Evolutionary conservation across 2,329 filamentous ascomycete species (phyloP), one percentile per base, ranked within the genome.

Genomic region (Xylariales sp.): DNA sequence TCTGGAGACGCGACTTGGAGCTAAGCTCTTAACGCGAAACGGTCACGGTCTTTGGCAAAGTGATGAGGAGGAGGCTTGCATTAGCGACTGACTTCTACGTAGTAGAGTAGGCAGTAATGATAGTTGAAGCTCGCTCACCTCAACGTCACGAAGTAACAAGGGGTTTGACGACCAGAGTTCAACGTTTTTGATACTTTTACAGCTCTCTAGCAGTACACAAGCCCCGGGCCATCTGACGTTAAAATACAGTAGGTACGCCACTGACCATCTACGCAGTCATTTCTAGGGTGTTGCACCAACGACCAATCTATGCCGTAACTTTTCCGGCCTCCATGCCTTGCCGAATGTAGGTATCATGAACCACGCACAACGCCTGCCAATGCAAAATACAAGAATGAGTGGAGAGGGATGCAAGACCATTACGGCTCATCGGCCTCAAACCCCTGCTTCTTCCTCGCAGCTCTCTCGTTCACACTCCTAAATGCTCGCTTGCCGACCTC

Each of bases 401-500:
- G 24, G 32, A 29, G 12, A 11, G 19, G 6, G 41, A 25, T 21
- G 6, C n/a, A 31, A 22, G 18, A 32, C 40, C 15, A 14, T 51
- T 44, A 52, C 33, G 46, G 44, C 20, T 50, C 43, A 21, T 34
- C 40, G n/a, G 25, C 18, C 21, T 28, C 41, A 27, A 39, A 35
- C 6, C 47, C 47, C 15, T 50, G 35, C 25, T 58, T 45, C 36
- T 55, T 59, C 42, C 44, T 52, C 29, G 54, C 47, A 21, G 62
- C 57, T 25, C 60, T 66, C 55, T 78, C 72, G 46, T 97, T 96
- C 37, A 88, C 79, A 9, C 78, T 75, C 40, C 80, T 74, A 24
- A 94, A 94, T 60, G 86, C 82, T 62, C 86, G 84, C 73, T 98
- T 98, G 38, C 93, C 90, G 27, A 97, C 78, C 64, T 98, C 93